phyloP scores from a whole-genome alignment of 2,329 filamentous ascomycete species.

The Zopfia rhizophila region DNA sequence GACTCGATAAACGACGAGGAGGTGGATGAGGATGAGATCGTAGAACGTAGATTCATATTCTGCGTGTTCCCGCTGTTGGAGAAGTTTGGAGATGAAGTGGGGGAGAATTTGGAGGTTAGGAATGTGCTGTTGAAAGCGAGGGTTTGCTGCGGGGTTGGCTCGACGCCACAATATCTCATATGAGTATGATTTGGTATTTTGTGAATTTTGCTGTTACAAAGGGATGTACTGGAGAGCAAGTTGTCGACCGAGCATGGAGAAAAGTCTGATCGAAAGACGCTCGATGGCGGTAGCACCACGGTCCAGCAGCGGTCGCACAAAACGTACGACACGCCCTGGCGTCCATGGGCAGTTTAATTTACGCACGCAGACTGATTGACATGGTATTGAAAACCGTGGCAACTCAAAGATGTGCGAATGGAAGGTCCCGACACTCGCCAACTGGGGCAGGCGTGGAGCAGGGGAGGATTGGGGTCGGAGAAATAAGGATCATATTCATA shows the following conservation, averaged over 20 bases:
- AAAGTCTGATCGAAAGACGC: neutral
- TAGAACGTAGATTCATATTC: conserved; percentile 33
- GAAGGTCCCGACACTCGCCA: too few relatives aligned
- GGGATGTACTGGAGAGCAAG: too few relatives aligned
- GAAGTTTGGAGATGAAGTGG: conserved; percentile 42
- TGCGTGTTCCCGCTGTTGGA: conserved; percentile 47
- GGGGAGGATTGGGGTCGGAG: neutral
- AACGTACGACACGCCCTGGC: conserved; percentile 43
- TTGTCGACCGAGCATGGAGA: too few relatives aligned
- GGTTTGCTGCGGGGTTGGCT: too few relatives aligned
- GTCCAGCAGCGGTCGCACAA: conserved; percentile 44
- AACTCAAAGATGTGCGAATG: conserved; percentile 95
- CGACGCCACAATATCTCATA: too few relatives aligned
- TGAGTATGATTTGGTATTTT: too few relatives aligned
- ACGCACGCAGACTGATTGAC: conserved; percentile 97
- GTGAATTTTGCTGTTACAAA: too few relatives aligned
- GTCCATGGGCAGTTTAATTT: conserved; percentile 65
- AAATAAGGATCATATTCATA: conserved; percentile 22
- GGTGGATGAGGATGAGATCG: conserved; percentile 34
- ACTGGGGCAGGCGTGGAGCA: neutral
- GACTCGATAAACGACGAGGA: conserved; percentile 40
- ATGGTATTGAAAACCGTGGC: conserved; percentile 83
- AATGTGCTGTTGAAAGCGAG: conserved; percentile 44
- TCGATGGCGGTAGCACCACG: conserved; percentile 38
- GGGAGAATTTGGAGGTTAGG: conserved; percentile 34